Conservation (phyloP, 495 filamentous ascomycete species). For the Tuber indicum region DNA sequence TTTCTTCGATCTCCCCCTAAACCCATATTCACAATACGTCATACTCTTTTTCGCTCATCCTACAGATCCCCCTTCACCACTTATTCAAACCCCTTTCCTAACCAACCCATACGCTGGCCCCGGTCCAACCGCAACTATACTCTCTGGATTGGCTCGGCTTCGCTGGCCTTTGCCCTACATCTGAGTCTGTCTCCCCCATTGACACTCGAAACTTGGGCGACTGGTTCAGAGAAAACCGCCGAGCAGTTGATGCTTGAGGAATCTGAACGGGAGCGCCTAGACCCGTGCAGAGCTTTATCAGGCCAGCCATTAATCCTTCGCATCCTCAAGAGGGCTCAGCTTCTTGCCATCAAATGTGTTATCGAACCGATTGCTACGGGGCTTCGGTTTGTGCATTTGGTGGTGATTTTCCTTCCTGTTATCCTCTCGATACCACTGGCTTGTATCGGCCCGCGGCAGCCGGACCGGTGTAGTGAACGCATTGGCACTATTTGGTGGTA, state of each 20-base stretch:
- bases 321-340: conserved; percentile 5
- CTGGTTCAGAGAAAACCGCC: conserved; percentile 23
- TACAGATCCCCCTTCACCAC: conserved; percentile 12
- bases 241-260: conserved; percentile 40
- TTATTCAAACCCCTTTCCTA: conserved; percentile 8
- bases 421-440: conserved; percentile 70
- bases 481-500: conserved; percentile 93
- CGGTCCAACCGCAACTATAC: conserved; percentile 1
- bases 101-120: conserved; percentile 13
- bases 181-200: conserved; percentile 14
- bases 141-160: conserved; percentile 21
- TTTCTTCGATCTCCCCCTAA: conserved; percentile 7
- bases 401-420: conserved; percentile 85
- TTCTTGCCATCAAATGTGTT: conserved; percentile 32
- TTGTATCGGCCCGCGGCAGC: conserved; percentile 62
- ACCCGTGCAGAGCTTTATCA: conserved; percentile 8
- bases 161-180: conserved; percentile 16
- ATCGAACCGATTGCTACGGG: conserved; percentile 83
- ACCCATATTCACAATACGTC: conserved; percentile 21
- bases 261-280: conserved; percentile 29
- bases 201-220: not conserved
- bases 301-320: conserved; percentile 19
- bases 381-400: conserved; percentile 73
- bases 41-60: conserved; percentile 15
- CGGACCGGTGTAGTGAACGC: conserved; percentile 60